Conservation (phyloP, 179 eudicot genomes). For the Camellia oleifera region DNA sequence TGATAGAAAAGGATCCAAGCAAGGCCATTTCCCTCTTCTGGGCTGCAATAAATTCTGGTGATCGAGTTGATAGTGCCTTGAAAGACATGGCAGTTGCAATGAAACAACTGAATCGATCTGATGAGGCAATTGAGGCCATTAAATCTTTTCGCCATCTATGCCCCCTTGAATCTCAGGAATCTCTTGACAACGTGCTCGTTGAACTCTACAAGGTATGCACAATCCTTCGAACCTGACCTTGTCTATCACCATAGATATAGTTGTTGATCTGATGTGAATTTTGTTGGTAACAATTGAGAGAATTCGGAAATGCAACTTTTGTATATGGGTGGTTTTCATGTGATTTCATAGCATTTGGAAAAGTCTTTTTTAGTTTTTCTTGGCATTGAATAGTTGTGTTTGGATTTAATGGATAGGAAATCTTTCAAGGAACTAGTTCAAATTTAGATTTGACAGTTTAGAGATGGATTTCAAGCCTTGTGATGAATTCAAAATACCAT, state of each 20-base stretch:
- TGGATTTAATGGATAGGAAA: too few relatives aligned
- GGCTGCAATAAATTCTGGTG: conserved; percentile 89
- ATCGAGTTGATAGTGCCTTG: conserved; percentile 84
- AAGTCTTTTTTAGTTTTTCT: too few relatives aligned
- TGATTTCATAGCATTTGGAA: background rate
- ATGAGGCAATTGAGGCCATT: conserved; percentile 89
- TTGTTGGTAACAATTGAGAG: background rate
- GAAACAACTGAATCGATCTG: conserved; percentile 80
- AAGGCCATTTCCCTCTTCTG: conserved; percentile 81
- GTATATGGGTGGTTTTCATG: background rate
- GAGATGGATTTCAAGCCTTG: too few relatives aligned
- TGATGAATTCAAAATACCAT: too few relatives aligned
- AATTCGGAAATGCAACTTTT: background rate
- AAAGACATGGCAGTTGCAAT: conserved; percentile 95
- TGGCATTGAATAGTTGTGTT: too few relatives aligned
- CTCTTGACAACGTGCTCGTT: conserved; percentile 79
- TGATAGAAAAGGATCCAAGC: conserved; percentile 83
- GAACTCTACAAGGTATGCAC: conserved; percentile 77
- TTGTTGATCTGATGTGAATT: background rate
- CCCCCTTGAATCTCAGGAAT: conserved; percentile 71
- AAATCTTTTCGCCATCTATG: conserved; percentile 86
- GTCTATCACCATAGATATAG: background rate
- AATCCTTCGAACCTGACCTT: background rate
- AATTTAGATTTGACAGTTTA: too few relatives aligned
- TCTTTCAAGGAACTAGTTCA: too few relatives aligned